Evolutionary conservation across 352 stramenopile genomes (phyloP), one percentile per base, ranked within the genome.

Genomic region (Phytophthora brassicae): DNA sequence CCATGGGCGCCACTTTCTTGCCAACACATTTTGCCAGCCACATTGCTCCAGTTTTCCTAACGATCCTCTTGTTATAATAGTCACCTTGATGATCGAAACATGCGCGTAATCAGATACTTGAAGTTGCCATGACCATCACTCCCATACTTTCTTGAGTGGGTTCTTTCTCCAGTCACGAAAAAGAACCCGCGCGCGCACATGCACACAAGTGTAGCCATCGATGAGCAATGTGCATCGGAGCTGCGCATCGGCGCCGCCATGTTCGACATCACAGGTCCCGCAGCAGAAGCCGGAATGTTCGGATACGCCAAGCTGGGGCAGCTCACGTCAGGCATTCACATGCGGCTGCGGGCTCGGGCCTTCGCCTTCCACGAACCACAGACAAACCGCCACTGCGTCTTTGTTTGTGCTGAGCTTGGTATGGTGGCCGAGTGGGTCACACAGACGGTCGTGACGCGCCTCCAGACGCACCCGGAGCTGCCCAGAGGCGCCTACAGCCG

Each of bases 391-490:
- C 67, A 75, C 29, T 90, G 78, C 26, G 83, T 84, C 0, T 97
- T 95, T 74, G 91, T 98, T 35, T 85, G 77, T 56, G 81, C 94
- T 6, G 92, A 98, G 62, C 73, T 89, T 5, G 88, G 89, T 8
- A 97, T 97, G 86, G 80, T 95, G 35, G 93, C 86, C 8, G 84
- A 97, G 62, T 88, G 88, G 64, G 74, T 98, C 29, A 94, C 82
- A n/a, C 83, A 89, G 60, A 74, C 74, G 2, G 92, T 97, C 14
- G 41, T 95, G 14, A 48, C 42, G 9, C 76, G 81, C 0, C 71
- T 98, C 5, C 61, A 84, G 39, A 47, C 68, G 4, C 73, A 94
- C 31, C 51, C 58, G 22, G 44, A 72, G 23, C 23, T 93, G 0
- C 74, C 81, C 2, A 56, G 49, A 3, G 69, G 59, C n/a, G 65